Conservation (phyloP, 2,329 filamentous ascomycete species). For the Phyllachora maydis region DNA sequence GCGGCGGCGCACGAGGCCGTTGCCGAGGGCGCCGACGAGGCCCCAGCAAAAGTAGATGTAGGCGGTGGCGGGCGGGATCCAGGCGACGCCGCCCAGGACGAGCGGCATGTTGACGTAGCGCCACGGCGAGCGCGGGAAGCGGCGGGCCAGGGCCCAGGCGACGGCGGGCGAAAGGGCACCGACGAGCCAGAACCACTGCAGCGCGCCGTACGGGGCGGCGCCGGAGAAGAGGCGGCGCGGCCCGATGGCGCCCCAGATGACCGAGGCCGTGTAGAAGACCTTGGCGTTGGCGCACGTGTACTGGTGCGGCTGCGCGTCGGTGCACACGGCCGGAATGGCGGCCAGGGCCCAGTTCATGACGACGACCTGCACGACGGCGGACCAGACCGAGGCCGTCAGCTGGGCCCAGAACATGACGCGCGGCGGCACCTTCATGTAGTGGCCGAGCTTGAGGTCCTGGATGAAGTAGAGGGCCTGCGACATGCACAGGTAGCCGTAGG, state of each 20-base stretch:
- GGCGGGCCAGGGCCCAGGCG: conserved; percentile 40
- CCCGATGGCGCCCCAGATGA: conserved; percentile 57
- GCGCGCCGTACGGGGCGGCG: conserved; percentile 36
- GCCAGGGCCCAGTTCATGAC: conserved; percentile 47
- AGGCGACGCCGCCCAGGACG: conserved; percentile 42
- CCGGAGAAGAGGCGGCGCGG: conserved; percentile 48
- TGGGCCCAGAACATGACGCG: conserved; percentile 41
- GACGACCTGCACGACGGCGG: conserved; percentile 37
- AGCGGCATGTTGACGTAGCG: conserved; percentile 49
- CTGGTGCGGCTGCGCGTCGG: conserved; percentile 25
- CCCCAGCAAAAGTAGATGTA: conserved; percentile 56
- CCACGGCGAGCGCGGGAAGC: conserved; percentile 37
- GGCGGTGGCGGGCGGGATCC: conserved; percentile 48
- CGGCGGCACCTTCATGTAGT: conserved; percentile 47
- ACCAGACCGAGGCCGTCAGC: conserved; percentile 37
- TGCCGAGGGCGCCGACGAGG: conserved; percentile 44
- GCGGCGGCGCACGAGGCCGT: conserved; percentile 42
- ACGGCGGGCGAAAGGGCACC: conserved; percentile 40
- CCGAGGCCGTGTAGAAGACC: conserved; percentile 45
- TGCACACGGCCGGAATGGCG: conserved; percentile 41
- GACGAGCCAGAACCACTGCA: conserved; percentile 54
- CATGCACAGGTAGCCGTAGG: conserved; percentile 51
- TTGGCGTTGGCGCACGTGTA: conserved; percentile 34
- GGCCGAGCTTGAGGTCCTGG: conserved; percentile 45
- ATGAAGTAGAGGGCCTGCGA: conserved; percentile 42